Base-by-base conservation (phyloP, 257 asterid species). In the Fraxinus pennsylvanica region DNA sequence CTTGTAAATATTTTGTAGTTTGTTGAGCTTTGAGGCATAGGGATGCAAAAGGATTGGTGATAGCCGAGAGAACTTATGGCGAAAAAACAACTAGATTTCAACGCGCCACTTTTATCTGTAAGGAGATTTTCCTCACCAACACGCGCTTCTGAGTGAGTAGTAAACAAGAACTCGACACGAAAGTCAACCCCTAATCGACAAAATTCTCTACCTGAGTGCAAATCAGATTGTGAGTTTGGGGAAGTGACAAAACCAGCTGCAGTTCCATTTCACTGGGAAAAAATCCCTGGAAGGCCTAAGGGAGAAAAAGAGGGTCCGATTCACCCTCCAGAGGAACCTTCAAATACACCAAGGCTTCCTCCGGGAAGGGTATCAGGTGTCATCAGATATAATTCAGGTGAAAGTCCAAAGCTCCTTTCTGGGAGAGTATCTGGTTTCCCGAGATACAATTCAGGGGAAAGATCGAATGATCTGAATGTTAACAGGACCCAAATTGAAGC, bases 251-350 rank as follows among this genome's bases (percentile, higher is more conserved):
- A 91, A 76, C 96, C 97, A 38, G 96, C 83, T 68, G 80, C 98
- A 21, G 94, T 94, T 72, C 98, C 98, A 1, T 94, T 94, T 81
- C 75, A 85, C 71, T 94, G 98, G 98, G 98, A 94, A 81, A 84
- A 88, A 78, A 83, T 82, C 74, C 98, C 98, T 5, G 98, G 98
- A 29, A 86, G 88, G 77, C 88, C 94, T 32, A 94, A 91, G 77
- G 84, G 80, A 27, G 92, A 86, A 41, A 57, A 35, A 33, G 88
- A 84, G 71, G 81, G 79, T 65, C 88, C 45, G 47, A 33, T 76
- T 5, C 86, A 75, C 25, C 82, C 84, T 17, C 88, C 89, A 22
- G 90, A 87, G 39, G 88, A 87, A 61, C 82, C 87, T 4, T 80
- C 89, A 29, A 84, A 81, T 38, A 87, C 92, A 17, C 96, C 98